These are phyloP conservation scores for Salix arbutifolia DNA, from an alignment of 345 rosid species.

Conservation along the genomic window DNA sequence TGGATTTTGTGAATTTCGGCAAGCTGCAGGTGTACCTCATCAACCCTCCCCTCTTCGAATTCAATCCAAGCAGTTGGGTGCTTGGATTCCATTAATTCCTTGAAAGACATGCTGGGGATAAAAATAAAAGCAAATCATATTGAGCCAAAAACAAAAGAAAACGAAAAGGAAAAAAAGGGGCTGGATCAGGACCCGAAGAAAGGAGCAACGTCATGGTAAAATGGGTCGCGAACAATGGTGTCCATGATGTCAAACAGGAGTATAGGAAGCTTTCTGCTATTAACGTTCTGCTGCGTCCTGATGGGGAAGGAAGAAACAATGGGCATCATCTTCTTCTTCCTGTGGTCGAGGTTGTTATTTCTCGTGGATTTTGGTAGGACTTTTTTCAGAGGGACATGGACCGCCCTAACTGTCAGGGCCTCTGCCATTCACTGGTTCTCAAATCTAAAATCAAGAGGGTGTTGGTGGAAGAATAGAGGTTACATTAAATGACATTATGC, in stretches of 20 bases:
- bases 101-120: conserved; percentile 66
- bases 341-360: too few relatives aligned
- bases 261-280: conserved; percentile 62
- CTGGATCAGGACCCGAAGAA: conserved; percentile 54
- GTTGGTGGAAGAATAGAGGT: too few relatives aligned
- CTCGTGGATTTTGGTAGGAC: too few relatives aligned
- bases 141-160: not conserved
- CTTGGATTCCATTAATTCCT: conserved; percentile 70
- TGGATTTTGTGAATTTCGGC: too few relatives aligned
- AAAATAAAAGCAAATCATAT: conserved; percentile 22
- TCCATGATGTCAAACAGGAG: conserved; percentile 94
- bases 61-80: conserved; percentile 88
- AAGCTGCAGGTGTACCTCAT: conserved; percentile 50
- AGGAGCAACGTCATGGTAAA: conserved; percentile 72
- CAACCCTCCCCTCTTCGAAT: conserved; percentile 76
- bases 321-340: too few relatives aligned
- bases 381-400: too few relatives aligned
- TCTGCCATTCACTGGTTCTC: too few relatives aligned
- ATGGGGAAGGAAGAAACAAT: too few relatives aligned
- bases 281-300: not conserved
- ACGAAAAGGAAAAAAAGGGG: not conserved
- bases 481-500: too few relatives aligned
- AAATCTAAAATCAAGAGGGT: too few relatives aligned
- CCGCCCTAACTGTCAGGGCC: too few relatives aligned
- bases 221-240: conserved; percentile 95